Evolutionary conservation across 1,284 basidiomycete species (phyloP).

Genomic region (Psilocybe mexicana): DNA sequence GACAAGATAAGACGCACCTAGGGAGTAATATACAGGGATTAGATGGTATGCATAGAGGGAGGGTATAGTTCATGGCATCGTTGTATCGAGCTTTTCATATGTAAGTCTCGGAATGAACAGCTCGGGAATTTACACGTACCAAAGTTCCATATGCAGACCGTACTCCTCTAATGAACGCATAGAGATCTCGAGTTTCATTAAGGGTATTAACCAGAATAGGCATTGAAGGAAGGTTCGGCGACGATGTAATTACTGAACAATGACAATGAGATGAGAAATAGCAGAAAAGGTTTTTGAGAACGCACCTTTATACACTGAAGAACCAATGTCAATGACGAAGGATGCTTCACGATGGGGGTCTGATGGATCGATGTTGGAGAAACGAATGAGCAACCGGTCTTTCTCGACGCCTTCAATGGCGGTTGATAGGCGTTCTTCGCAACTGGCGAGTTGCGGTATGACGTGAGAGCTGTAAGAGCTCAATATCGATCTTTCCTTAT

Average conservation of each 20-base stretch:
- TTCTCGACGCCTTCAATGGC: slow-evolving; percentile 73
- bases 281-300: not conserved
- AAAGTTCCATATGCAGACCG: slow-evolving; percentile 38
- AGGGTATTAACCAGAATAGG: slow-evolving; percentile 65
- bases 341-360: slow-evolving; percentile 67
- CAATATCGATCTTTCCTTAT: slow-evolving; percentile 65
- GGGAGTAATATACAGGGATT: no score
- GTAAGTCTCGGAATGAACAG: not conserved
- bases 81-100: not conserved
- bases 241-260: slow-evolving; percentile 62
- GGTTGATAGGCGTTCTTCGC: slow-evolving; percentile 64
- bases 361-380: slow-evolving; percentile 62
- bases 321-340: slow-evolving; percentile 74
- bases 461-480: slow-evolving; percentile 56
- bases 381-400: slow-evolving; percentile 73
- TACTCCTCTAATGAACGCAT: slow-evolving; percentile 59
- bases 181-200: slow-evolving; percentile 63
- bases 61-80: not conserved
- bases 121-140: slow-evolving; percentile 9
- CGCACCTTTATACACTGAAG: slow-evolving; percentile 65
- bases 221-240: slow-evolving; percentile 61
- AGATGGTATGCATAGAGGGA: not conserved
- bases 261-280: slow-evolving; percentile 2
- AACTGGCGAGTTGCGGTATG: slow-evolving; percentile 55
- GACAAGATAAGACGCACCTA: no score